Evolutionary conservation across 2,329 filamentous ascomycete genomes (phyloP).

Genomic region (Fusarium sp.): DNA sequence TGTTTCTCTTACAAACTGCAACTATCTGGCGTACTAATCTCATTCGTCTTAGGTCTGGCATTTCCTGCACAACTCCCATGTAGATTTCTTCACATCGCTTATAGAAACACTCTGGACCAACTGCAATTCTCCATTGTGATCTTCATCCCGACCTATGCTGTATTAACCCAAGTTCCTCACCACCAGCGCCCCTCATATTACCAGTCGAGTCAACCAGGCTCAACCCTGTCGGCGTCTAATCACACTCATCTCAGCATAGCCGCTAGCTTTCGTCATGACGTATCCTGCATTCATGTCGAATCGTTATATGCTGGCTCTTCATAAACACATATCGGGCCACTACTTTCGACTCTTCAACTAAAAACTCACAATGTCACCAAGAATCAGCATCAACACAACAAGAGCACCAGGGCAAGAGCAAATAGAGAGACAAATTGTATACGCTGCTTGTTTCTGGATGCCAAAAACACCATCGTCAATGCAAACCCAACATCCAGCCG

Average conservation of each 20-base stretch:
- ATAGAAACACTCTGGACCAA: not conserved
- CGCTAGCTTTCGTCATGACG: slow-evolving; percentile 12
- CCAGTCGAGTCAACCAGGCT: slow-evolving; percentile 2
- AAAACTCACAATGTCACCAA: not conserved
- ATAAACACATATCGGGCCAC: not conserved
- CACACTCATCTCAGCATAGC: slow-evolving; percentile 6
- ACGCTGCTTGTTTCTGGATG: slow-evolving; percentile 46
- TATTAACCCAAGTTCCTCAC: not conserved
- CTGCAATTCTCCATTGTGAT: not conserved
- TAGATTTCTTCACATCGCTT: not conserved
- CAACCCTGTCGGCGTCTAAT: slow-evolving; percentile 20
- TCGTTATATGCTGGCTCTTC: not conserved
- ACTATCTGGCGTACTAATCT: not conserved
- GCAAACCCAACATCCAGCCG: slow-evolving; percentile 52
- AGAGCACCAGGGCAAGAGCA: not conserved
- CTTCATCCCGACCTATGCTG: slow-evolving; percentile 6
- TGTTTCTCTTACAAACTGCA: not conserved
- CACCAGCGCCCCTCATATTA: slow-evolving; percentile 19
- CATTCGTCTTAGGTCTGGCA: not conserved
- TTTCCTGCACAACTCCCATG: not conserved
- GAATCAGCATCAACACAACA: not conserved
- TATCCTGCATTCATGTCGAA: not conserved
- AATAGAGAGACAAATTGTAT: slow-evolving; percentile 44
- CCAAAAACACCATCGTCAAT: slow-evolving; percentile 47
- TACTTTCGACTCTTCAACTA: not conserved